phyloP scores from a whole-genome alignment of 2,329 filamentous ascomycete genomes.

The Exutisphaerella laricina region DNA sequence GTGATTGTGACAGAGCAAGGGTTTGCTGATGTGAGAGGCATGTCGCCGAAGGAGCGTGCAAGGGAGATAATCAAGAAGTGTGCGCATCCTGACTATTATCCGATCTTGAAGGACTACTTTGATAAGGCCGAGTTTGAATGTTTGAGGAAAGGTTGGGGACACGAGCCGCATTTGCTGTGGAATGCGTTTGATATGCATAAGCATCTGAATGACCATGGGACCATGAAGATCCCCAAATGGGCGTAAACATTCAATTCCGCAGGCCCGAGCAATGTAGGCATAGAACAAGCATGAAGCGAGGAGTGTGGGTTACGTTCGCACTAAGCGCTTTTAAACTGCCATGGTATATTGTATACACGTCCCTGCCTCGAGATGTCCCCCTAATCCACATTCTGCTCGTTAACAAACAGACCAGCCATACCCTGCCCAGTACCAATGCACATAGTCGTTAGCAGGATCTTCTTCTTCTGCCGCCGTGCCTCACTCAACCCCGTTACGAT shows the following conservation, averaged over 20 bases:
- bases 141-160: slow-evolving; percentile 77
- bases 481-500: slow-evolving; percentile 68
- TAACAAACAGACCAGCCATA: slow-evolving; percentile 62
- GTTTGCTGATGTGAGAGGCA: slow-evolving; percentile 76
- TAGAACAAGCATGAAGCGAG: slow-evolving; percentile 2
- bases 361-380: no score
- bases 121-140: slow-evolving; percentile 83
- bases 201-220: slow-evolving; percentile 73
- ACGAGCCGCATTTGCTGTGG: slow-evolving; percentile 83
- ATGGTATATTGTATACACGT: no score
- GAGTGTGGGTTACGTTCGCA: no score
- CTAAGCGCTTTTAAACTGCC: no score
- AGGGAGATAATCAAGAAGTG: slow-evolving; percentile 83
- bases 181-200: slow-evolving; percentile 86
- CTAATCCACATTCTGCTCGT: slow-evolving; percentile 46
- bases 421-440: slow-evolving; percentile 65
- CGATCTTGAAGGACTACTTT: slow-evolving; percentile 76
- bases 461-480: slow-evolving; percentile 30
- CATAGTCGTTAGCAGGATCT: slow-evolving; percentile 76
- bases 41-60: slow-evolving; percentile 73
- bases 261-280: slow-evolving; percentile 1
- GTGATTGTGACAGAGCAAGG: slow-evolving; percentile 77
- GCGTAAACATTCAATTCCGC: slow-evolving; percentile 2
- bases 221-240: slow-evolving; percentile 78
- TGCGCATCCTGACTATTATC: slow-evolving; percentile 76